Evolutionary conservation across 257 asterid genomes (phyloP), one percentile per base, ranked within the genome.

Genomic region (Jasminum sambac): DNA sequence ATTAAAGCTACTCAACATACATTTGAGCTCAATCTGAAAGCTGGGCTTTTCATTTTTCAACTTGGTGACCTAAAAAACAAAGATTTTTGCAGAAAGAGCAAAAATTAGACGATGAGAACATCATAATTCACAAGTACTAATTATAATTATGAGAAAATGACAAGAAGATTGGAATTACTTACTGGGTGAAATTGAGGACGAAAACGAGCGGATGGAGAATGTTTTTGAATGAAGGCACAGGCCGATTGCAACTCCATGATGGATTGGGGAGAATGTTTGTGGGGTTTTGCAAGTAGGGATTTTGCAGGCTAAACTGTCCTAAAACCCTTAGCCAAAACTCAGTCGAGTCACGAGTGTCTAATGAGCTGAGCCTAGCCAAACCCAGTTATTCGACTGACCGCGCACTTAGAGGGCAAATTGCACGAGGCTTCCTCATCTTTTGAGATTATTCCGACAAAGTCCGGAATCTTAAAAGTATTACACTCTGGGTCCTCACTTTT

Each of bases 231-330:
- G 77, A 66, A 71, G 67, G 73, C 73, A 68, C 79, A 67, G 8
- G 84, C 75, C 63, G 84, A 81, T 68, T 81, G 95, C 72, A 83
- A 43, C 50, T 79, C 83, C 97, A 87, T 87, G 36, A 66, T 50
- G 70, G 65, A 65, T 65, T 64, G 25, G 12, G 4, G 77, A n/a
- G 38, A 5, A 21, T 25, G 38, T 38, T 58, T 48, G 68, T 25
- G 50, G 40, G 67, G 65, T 64, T 67, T 44, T 48, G 66, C 39
- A 7, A 24, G 38, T 65, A 61, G 48, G 80, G 83, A 76, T 78
- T 78, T 79, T 78, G 43, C 6, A 67, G 41, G 66, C 10, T 46
- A 40, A 52, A 63, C 57, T 71, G 79, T 79, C 83, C 84, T 79
- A 74, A 77, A 84, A 77, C 84, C 88, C 84, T 76, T 71, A 1